Percentiles rank a stretch among this genome's conserved stretches.
Conservation (phyloP, 768 basidiomycete genomes). For the Lentinula sp. region DNA sequence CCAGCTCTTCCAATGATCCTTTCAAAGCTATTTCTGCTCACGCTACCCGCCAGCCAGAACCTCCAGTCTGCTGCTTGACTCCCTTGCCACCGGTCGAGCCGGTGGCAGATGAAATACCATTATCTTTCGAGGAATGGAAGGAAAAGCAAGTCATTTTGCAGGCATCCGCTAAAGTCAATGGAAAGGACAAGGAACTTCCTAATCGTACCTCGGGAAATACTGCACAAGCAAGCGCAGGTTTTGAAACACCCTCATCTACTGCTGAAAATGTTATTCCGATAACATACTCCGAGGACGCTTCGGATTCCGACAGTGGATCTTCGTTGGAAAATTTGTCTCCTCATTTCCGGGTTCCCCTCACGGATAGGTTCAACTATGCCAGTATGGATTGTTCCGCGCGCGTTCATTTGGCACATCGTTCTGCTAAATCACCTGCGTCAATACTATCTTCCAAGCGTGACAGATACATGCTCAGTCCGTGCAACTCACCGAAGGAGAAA, state of each 20-base stretch:
- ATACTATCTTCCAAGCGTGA: slow-evolving; percentile 90
- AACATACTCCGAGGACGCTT: neutral
- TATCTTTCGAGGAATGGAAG: slow-evolving; percentile 90
- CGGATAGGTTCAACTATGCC: slow-evolving; percentile 93
- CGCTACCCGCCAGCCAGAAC: slow-evolving; percentile 43
- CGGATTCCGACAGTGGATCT: neutral
- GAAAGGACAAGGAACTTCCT: slow-evolving; percentile 18
- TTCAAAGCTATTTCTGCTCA: slow-evolving; percentile 51
- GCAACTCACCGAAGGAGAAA: slow-evolving; percentile 45
- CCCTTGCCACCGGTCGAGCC: slow-evolving; percentile 41
- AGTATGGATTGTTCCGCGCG: slow-evolving; percentile 89
- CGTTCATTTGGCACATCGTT: slow-evolving; percentile 76
- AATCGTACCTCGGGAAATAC: slow-evolving; percentile 7
- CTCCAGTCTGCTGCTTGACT: slow-evolving; percentile 64
- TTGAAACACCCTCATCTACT: slow-evolving; percentile 7
- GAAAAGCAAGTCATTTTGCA: slow-evolving; percentile 49
- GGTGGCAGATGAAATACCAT: slow-evolving; percentile 56
- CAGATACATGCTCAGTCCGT: slow-evolving; percentile 95
- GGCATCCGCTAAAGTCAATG: slow-evolving; percentile 18
- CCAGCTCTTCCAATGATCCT: slow-evolving; percentile 45
- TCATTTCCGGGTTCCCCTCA: slow-evolving; percentile 67
- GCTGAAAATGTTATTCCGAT: neutral
- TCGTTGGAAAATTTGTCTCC: slow-evolving; percentile 37
- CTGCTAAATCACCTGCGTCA: slow-evolving; percentile 74
- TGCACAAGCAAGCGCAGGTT: neutral